Base-by-base conservation (phyloP, 129 eudicot species). In the Helichrysum umbraculigerum region DNA sequence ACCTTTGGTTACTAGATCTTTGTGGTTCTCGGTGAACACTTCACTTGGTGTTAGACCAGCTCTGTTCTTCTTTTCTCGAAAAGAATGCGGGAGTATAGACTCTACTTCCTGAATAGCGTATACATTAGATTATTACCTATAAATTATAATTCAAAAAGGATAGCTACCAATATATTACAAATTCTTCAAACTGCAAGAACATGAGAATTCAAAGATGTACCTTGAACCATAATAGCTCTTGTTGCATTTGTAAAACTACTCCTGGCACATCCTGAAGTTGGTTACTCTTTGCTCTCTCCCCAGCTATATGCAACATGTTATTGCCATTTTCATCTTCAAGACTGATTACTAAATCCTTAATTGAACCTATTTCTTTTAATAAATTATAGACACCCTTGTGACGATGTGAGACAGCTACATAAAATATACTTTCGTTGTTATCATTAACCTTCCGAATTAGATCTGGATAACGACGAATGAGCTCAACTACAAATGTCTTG, bases 201-300 rank as follows among this genome's bases (percentile, higher is more conserved):
- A 34, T 34, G 39, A 34, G 39, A 34, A 34, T 34, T 34, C 37
- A 34, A 34, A 34, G 11, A 5, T 34, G 34, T 66, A 66, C 71
- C 71, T 66, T 66, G 71, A 66, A 66, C 71, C 71, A 66, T 35
- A 66, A 37, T 66, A 66, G 51, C 15, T 32, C 71, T 32, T 19
- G 51, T 34, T 66, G 71, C 71, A 66, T 66, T 66, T 66, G 50
- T 19, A 66, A 7, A 66, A 60, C 66, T 60, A 65, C 82, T 20
- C 82, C 85, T 9, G 75, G 58, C 11, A 72, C 74, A 25, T 17
- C 52, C 59, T 64, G 74, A 3, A 82, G 78, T 54, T 47, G 75
- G 66, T 60, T 60, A 72, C 47, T 52, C 61, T 32, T 76, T 14
- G 74, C 74, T 22, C 74, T 72, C 17, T n/a, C 59, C 11, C 1